Evolutionary conservation across 2,329 filamentous ascomycete species (phyloP), one percentile per base, ranked within the genome.

Genomic region (Colletotrichum karsti): DNA sequence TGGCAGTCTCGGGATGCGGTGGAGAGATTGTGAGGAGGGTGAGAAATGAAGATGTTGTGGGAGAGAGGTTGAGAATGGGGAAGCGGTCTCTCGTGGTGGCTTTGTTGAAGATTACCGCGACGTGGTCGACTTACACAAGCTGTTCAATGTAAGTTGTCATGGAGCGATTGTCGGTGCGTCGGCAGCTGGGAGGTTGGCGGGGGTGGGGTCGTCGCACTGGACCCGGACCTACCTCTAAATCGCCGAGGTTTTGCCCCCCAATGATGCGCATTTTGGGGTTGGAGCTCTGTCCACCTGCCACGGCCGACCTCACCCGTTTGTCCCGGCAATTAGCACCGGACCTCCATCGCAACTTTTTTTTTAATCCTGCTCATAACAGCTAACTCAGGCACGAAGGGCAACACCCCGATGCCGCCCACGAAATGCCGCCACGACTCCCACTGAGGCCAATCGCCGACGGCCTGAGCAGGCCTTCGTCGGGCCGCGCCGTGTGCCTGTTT

Each of bases 381-480:
- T n/a, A 35, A 13, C 12, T 35, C 10, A 35, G 33, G 33, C 33
- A 35, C 33, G 10, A 13, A 13, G 7, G 5, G 13, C 30, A 12
- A 35, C 7, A 12, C 30, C 59, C 59, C 33, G 12, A 20, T 48
- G 30, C 44, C 46, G 41, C 46, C 28, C 26, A 26, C 54, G 35
- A 18, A 30, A 76, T 77, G 76, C 74, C 75, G 65, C 76, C 76
- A 60, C 74, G 74, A 72, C 62, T 77, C 33, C 73, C 72, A 68
- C 68, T 77, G 65, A 74, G 73, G 71, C 71, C 73, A 33, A 48
- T 75, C 63, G 67, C 74, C 69, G 71, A 67, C 59, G 71, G 68
- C 59, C 67, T 63, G 12, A 63, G 20, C 63, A 10, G 7, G 59
- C 73, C 28, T 67, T 39, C 53, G 67, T 59, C 68, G 12, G 35